Evolutionary conservation across 2,329 filamentous ascomycete species (phyloP), one percentile per base, ranked within the genome.

Genomic region (Sphaceloma murrayae): DNA sequence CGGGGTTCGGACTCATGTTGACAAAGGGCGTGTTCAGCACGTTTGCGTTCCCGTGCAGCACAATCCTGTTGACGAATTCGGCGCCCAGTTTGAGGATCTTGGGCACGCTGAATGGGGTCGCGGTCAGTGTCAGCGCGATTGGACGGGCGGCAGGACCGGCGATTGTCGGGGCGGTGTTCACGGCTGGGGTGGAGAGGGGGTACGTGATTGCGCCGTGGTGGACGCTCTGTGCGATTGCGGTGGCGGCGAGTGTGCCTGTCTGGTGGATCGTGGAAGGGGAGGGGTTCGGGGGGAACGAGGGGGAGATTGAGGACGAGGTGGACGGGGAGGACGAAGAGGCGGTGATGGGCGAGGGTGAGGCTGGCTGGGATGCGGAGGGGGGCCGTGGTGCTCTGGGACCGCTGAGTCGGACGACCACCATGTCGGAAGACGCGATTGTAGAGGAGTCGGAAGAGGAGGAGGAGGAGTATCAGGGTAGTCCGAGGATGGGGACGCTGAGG

Each of bases 61-160:
- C 85, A 4, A 95, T 96, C 53, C 70, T 96, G 36, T 73, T 96
- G 27, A 95, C 88, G 19, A 95, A 95, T 63, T 85, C 81, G 7
- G 86, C 86, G 3, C 65, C 72, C 1, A 87, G 81, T 45, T 67
- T 94, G 11, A 69, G 74, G 32, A 75, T 94, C 7, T 73, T 96
- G 4, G 88, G 87, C 1, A 95, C 88, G 0, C 66, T 96, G 45
- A 96, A 96, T 56, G 91, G 89, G 2, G 78, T 94, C 49, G 88
- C 86, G 0, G 94, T 88, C 0, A 83, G 81, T 46, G 77, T 88
- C 24, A 82, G 80, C 51, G 87, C 85, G 0, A 62, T 95, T 4
- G 89, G 88, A 1, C 70, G 88, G 38, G 88, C 86, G 1, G 56
- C 74, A 1, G 91, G 91, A 0, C 89, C 91, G 0, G 83, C 84